Percentiles rank a stretch among this genome's conserved stretches.
Evolutionary conservation across 306 rosid genomes (phyloP).

Genomic region (Canavalia ensiformis): DNA sequence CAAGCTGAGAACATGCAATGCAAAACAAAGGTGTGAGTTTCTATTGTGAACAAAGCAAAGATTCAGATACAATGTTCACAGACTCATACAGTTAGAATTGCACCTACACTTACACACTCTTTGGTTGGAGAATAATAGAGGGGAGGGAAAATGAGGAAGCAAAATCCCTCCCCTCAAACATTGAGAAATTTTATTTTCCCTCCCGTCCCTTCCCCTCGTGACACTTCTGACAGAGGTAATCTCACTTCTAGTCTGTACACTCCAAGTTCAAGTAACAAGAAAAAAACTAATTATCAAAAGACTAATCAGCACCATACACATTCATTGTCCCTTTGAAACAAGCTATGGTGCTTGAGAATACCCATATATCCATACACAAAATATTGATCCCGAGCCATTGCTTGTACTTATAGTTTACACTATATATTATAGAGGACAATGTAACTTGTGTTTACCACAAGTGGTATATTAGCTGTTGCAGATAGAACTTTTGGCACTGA

Average conservation of each 20-base stretch:
- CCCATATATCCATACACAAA: background rate
- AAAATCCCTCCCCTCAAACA: background rate
- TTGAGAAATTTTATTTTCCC: too few species aligned
- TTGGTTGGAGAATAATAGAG: background rate
- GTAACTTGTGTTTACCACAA: background rate
- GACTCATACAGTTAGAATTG: background rate
- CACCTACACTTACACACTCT: background rate
- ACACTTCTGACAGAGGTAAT: background rate
- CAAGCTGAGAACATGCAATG: slow-evolving; percentile 7
- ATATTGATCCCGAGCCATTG: slow-evolving; percentile 22
- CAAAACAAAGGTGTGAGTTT: background rate
- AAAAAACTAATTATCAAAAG: background rate
- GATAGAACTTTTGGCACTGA: background rate
- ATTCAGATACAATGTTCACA: background rate
- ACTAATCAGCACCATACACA: background rate
- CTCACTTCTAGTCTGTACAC: background rate
- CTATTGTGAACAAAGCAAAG: background rate
- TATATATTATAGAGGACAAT: slow-evolving; percentile 7
- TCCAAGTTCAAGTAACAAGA: background rate
- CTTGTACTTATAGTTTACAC: slow-evolving; percentile 1
- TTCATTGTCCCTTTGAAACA: background rate
- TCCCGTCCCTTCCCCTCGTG: background rate
- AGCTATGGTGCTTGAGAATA: background rate
- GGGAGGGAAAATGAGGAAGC: background rate
- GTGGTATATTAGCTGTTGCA: background rate